These are phyloP conservation scores for Aspergillus sparsus DNA, from an alignment of 495 filamentous ascomycete genomes.

Conservation along the genomic window DNA sequence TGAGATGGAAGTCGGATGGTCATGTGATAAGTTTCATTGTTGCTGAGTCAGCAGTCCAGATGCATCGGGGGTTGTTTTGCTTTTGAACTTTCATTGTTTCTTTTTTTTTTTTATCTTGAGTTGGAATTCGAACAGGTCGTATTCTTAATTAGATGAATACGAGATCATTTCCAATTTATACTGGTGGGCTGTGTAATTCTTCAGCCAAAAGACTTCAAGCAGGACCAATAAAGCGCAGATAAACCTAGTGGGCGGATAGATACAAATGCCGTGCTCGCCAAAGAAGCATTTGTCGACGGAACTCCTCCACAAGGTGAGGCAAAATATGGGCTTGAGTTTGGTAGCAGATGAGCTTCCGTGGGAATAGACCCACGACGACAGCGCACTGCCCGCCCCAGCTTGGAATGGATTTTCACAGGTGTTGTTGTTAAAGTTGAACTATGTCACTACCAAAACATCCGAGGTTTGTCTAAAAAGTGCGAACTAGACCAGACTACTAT, in stretches of 20 bases:
- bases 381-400: neutral
- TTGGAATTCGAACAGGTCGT: neutral
- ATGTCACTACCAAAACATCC: too few relatives aligned
- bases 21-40: slow-evolving; percentile 10
- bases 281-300: slow-evolving; percentile 1
- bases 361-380: neutral
- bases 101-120: neutral
- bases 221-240: neutral
- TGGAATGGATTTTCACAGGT: neutral
- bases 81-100: neutral
- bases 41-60: slow-evolving; percentile 16
- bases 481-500: too few relatives aligned
- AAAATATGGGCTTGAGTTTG: too few relatives aligned
- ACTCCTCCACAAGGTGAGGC: neutral
- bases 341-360: too few relatives aligned
- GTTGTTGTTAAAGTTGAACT: neutral
- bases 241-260: neutral
- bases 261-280: too few relatives aligned
- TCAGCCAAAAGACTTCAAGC: neutral
- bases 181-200: too few relatives aligned
- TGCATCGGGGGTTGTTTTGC: neutral
- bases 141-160: neutral
- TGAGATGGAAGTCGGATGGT: slow-evolving; percentile 22
- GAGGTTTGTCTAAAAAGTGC: too few relatives aligned
- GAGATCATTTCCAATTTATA: neutral